Conservation (phyloP, 352 stramenopile species). For the Saprolegnia parasitica region DNA sequence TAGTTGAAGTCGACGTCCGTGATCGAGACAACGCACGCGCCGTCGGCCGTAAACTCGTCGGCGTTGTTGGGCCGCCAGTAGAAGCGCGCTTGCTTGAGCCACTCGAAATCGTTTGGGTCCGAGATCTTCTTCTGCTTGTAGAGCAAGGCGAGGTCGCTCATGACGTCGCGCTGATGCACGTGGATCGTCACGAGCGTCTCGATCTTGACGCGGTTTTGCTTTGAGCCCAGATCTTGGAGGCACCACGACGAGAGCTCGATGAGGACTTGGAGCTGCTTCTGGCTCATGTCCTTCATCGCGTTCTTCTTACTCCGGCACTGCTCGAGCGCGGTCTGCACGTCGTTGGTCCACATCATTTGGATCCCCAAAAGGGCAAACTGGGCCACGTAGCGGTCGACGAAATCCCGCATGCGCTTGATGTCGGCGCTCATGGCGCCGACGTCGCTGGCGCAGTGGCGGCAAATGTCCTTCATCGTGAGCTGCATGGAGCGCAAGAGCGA, state of each 20-base stretch:
- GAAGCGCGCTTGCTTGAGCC: constrained; percentile 98
- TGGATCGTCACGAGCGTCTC: constrained; percentile 98
- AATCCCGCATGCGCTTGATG: constrained; percentile 89
- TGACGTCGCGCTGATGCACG: constrained; percentile 97
- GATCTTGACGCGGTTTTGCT: constrained; percentile 97
- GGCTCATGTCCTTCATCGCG: constrained; percentile 96
- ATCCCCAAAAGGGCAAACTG: constrained; percentile 95
- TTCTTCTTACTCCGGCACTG: constrained; percentile 95
- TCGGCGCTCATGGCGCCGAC: constrained; percentile 89
- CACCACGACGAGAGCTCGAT: constrained; percentile 95
- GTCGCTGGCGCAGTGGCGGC: constrained; percentile 89
- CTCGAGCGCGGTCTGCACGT: constrained; percentile 93
- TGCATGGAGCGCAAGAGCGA: constrained; percentile 94
- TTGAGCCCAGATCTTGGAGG: constrained; percentile 93
- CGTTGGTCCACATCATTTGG: constrained; percentile 96
- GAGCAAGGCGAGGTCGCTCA: constrained; percentile 89
- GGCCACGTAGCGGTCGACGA: constrained; percentile 93
- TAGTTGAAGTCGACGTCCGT: constrained; percentile 99
- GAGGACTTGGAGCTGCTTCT: constrained; percentile 91
- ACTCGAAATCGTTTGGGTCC: constrained; percentile 98
- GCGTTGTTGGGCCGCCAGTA: constrained; percentile 93
- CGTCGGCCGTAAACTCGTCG: constrained; percentile 93
- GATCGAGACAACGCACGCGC: constrained; percentile 95
- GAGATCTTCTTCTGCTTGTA: constrained; percentile 96
- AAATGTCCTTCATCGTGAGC: constrained; percentile 97